These are phyloP conservation scores for Jimgerdemannia lactiflua DNA, from an alignment of 192 early-diverging fungal species.

Conservation along the genomic window DNA sequence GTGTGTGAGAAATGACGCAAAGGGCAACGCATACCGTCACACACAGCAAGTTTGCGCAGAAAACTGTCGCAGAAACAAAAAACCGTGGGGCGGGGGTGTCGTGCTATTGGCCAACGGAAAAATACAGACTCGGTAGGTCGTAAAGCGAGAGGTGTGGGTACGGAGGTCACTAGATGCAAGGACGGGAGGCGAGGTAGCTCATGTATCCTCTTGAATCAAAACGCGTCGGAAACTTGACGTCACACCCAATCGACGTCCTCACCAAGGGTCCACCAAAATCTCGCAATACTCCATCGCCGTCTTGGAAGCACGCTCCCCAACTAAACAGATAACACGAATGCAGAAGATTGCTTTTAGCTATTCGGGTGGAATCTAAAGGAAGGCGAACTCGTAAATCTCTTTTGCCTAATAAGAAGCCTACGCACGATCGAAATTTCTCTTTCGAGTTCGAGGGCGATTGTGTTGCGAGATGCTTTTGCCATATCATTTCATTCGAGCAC, in stretches of 20 bases:
- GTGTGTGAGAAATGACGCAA: neutral
- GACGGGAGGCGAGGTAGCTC: neutral
- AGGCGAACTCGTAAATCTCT: too few relatives aligned
- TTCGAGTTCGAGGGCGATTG: too few relatives aligned
- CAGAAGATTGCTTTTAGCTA: too few relatives aligned
- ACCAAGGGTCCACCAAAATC: neutral
- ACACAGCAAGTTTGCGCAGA: neutral
- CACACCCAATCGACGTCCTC: neutral
- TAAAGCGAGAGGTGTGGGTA: neutral
- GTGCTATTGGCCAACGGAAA: neutral
- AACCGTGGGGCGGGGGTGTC: neutral
- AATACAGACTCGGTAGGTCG: neutral
- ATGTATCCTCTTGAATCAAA: neutral
- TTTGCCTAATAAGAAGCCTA: too few relatives aligned
- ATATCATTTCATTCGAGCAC: too few relatives aligned
- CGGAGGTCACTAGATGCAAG: neutral
- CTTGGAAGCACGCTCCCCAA: too few relatives aligned
- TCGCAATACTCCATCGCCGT: neutral
- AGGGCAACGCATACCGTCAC: neutral
- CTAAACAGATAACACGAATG: too few relatives aligned
- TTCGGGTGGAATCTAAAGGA: too few relatives aligned
- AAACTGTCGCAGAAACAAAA: neutral
- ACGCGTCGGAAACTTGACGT: neutral
- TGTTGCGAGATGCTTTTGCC: too few relatives aligned
- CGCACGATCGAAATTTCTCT: too few relatives aligned